Base-by-base conservation (phyloP, 352 stramenopile species). In the Globisporangium sylvaticum region DNA sequence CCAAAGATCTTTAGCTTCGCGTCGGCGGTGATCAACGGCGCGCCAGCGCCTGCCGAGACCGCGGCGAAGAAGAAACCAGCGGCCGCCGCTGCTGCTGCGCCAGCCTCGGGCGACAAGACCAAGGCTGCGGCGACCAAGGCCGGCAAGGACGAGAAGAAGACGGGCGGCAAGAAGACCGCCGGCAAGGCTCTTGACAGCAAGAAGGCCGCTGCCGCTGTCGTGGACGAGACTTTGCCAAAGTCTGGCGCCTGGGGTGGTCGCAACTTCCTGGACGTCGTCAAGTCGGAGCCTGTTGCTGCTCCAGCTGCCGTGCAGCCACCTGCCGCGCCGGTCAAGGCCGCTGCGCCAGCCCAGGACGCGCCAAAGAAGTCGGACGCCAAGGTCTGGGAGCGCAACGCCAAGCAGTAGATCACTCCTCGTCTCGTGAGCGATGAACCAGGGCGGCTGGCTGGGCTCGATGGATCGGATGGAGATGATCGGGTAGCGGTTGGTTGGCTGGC, bases 211-310 rank as follows among this genome's bases (percentile, higher is more conserved):
- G 54, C 62, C n/a, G 64, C 71, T 2, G 66, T 61, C 6, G 74
- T 70, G 42, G 80, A 84, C 52, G 78, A 86, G 56, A 71, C 74
- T 32, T 46, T 89, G 57, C 79, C 84, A 20, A 91, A 88, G 74
- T 46, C 84, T 7, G 87, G 87, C 60, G 87, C 83, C 37, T 95
- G 87, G 87, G 87, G 87, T 39, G 84, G 82, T 32, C 87, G 87
- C 42, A 91, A 90, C 71, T 95, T 95, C 55, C 66, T 91, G 55
- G 87, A 95, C 64, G 84, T 95, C 18, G 87, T 95, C 56, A 95
- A 92, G 75, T 78, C 84, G 67, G 83, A 93, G 56, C 83, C 82
- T 22, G 42, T 48, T 22, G 42, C 18, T 22, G 53, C 27, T 1
- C 53, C 53, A 7, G 65, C 74, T 69, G 72, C 66, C 58, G 76